Base-by-base conservation (phyloP, 2,329 filamentous ascomycete species). In the Gyromitra esculenta region DNA sequence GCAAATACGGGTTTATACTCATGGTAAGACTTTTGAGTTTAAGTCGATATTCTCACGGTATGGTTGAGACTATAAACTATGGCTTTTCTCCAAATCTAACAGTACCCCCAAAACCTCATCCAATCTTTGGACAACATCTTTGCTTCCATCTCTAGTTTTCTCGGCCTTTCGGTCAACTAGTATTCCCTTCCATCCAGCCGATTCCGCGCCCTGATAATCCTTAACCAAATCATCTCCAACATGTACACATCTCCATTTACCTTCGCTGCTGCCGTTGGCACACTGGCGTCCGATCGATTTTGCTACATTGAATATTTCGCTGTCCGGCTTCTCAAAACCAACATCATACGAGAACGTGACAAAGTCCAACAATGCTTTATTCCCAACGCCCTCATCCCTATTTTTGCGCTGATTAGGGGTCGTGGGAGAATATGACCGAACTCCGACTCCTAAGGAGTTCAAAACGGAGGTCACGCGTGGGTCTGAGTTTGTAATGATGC, bases 401-500 rank as follows among this genome's bases (percentile, higher is more conserved):
- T 7, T 15, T n/a, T 59, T 9, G 25, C 18, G 11, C 13, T 72
- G 78, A 82, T 83, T 8, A 83, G 82, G 43, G 83, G 52, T 0
- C 9, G 41, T 56, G 31, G 52, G 0, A 8, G n/a, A 7, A 70
- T 72, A 66, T 5, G 59, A 52, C 15, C 71, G 67, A 1, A 90
- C 83, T 1, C 81, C 81, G 37, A 91, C 79, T 0, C 87, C 88
- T 3, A 90, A 82, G 0, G 87, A 88, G 0, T 84, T 82, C 2
- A 91, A 82, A 25, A 91, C 85, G 35, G 82, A 82, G 0, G 86
- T 85, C 0, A 90, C 87, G n/a, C 89, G 84, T 80, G 88, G 85
- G 79, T 91, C 89, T 0, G 89, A 90, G 81, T 91, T 91, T 9
- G 88, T 89, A 65, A 91, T 85, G 5, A 91, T 84, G 35, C 89